Percentiles rank a stretch among this genome's conserved stretches.
Evolutionary conservation across 179 eudicot genomes (phyloP).

Genomic region (Sideroxylon spinosum): DNA sequence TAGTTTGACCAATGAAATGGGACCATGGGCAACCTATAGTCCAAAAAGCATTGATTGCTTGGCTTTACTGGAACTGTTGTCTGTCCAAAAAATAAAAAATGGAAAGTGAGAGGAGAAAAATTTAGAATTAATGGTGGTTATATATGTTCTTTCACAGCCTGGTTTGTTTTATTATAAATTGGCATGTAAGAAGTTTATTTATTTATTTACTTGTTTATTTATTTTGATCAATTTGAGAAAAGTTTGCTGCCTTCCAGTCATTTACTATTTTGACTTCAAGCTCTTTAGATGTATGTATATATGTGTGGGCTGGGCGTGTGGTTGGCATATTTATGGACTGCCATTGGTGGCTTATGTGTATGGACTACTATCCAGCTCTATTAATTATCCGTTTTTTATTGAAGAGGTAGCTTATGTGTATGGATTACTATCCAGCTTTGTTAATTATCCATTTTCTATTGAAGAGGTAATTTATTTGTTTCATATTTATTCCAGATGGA

Average conservation of each 20-base stretch:
- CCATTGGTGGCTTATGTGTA: not conserved
- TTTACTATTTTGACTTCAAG: not conserved
- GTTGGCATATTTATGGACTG: not conserved
- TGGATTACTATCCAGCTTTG: too few species aligned
- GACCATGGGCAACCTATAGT: not conserved
- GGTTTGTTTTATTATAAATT: not conserved
- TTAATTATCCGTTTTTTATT: not conserved
- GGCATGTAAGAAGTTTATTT: too few species aligned
- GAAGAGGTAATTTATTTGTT: not conserved
- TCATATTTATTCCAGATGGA: slow-evolving; percentile 56
- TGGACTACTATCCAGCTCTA: not conserved
- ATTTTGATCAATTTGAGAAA: not conserved
- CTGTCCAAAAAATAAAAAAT: not conserved
- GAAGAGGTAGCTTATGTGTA: too few species aligned
- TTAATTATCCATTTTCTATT: not conserved
- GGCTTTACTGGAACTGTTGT: not conserved
- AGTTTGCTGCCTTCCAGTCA: not conserved
- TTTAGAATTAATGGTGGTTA: not conserved
- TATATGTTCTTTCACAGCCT: not conserved
- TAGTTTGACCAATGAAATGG: not conserved
- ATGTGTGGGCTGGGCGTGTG: not conserved
- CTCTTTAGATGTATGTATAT: not conserved
- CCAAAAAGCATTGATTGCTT: slow-evolving; percentile 1
- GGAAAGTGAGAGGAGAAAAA: not conserved
- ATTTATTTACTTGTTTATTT: too few species aligned